Percentiles rank a stretch among this genome's conserved stretches.
Evolutionary conservation across 108 stramenopile genomes (phyloP).

Genomic region (Nitzschia sp.): DNA sequence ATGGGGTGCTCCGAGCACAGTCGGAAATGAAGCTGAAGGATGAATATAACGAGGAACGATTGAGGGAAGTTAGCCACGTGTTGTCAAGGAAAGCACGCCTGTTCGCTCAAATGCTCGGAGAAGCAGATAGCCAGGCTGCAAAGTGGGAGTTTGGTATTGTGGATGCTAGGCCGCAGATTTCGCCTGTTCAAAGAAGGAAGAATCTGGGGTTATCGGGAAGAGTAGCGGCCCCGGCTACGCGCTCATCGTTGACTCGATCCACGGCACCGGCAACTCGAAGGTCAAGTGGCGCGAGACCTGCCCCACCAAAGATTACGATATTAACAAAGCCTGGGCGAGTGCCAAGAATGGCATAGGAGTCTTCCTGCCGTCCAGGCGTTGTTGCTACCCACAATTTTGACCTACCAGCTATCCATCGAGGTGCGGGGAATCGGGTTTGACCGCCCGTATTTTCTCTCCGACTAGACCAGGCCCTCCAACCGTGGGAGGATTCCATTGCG

Average conservation of each 20-base stretch:
- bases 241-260: background rate
- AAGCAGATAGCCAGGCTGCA: constrained; percentile 43
- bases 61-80: constrained; percentile 30
- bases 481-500: constrained; percentile 4
- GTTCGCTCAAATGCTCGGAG: constrained; percentile 53
- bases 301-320: constrained; percentile 19
- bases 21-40: constrained; percentile 25
- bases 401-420: background rate
- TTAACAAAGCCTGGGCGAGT: constrained; percentile 20
- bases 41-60: constrained; percentile 13
- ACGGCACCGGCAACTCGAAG: constrained; percentile 1
- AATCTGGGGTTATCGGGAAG: constrained; percentile 16
- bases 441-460: background rate
- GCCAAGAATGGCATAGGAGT: constrained; percentile 31
- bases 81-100: constrained; percentile 30
- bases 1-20: constrained; percentile 30
- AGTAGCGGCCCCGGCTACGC: background rate
- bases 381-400: background rate
- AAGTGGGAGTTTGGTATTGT: constrained; percentile 22
- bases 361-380: background rate
- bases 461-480: background rate
- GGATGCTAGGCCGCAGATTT: constrained; percentile 6
- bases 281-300: background rate
- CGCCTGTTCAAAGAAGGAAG: constrained; percentile 1
- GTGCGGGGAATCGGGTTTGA: too few species aligned